Percentiles rank a stretch among this genome's conserved stretches.
These are phyloP conservation scores for Acrasis kona DNA, from an alignment of 78 protist genomes.

Conservation along the genomic window DNA sequence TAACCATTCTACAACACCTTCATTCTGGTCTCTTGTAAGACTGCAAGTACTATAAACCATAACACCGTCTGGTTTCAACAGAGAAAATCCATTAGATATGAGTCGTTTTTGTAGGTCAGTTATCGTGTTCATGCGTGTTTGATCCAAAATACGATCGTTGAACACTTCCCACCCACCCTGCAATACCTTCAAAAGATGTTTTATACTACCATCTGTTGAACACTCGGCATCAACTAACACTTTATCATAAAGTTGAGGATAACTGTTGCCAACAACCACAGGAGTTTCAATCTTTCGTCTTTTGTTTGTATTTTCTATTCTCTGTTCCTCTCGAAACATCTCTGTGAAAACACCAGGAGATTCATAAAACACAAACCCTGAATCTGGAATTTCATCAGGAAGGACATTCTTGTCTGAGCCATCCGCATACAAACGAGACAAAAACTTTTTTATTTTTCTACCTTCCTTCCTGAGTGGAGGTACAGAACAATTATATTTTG, in stretches of 20 bases:
- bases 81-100: conserved; percentile 7
- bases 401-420: background rate
- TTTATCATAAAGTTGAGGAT: background rate
- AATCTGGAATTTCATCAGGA: conserved; percentile 1
- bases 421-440: too few relatives aligned
- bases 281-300: background rate
- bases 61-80: conserved; percentile 22
- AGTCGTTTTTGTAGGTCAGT: conserved; percentile 23
- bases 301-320: background rate
- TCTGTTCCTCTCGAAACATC: background rate
- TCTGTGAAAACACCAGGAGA: background rate
- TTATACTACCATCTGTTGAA: conserved; percentile 58
- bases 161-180: background rate
- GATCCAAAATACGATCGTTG: background rate
- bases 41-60: conserved; percentile 54
- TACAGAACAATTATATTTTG: background rate
- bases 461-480: background rate
- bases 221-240: conserved; percentile 74
- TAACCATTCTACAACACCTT: conserved; percentile 33
- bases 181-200: conserved; percentile 37
- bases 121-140: background rate
- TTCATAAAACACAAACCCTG: background rate
- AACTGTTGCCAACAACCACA: background rate
- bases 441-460: too few relatives aligned
- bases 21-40: conserved; percentile 37